These are phyloP conservation scores for Agrocybe praecox DNA, from an alignment of 768 basidiomycete genomes.

Conservation along the genomic window DNA sequence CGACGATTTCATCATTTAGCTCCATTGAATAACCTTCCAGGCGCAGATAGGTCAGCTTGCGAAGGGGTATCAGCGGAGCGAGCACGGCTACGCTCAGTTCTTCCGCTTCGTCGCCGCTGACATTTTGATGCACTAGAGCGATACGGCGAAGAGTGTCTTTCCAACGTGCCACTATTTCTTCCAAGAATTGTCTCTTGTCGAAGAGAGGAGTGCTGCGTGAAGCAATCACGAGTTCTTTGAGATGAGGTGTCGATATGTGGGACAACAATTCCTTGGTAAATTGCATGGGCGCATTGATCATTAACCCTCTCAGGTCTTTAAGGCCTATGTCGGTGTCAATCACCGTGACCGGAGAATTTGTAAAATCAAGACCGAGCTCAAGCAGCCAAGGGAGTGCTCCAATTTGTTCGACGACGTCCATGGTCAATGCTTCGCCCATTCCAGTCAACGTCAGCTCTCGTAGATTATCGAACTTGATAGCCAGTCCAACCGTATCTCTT, in stretches of 20 bases:
- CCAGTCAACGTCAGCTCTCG: constrained; percentile 25
- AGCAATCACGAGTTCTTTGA: constrained; percentile 22
- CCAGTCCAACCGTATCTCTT: constrained; percentile 25
- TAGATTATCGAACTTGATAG: constrained; percentile 21
- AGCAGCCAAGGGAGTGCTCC: constrained; percentile 25
- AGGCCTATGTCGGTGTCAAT: constrained; percentile 26
- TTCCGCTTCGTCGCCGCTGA: constrained; percentile 15
- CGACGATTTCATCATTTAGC: constrained; percentile 24
- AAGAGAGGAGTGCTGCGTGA: constrained; percentile 11
- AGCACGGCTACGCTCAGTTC: constrained; percentile 17
- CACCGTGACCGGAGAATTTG: constrained; percentile 15
- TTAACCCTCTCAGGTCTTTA: constrained; percentile 24
- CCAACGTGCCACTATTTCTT: constrained; percentile 23
- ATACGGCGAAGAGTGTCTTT: constrained; percentile 22
- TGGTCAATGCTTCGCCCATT: constrained; percentile 25
- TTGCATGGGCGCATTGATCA: constrained; percentile 24
- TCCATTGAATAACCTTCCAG: constrained; percentile 29
- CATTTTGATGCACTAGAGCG: constrained; percentile 22
- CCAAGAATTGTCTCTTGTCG: constrained; percentile 23
- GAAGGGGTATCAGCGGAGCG: constrained; percentile 22
- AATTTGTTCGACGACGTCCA: constrained; percentile 23
- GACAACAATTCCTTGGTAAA: constrained; percentile 26
- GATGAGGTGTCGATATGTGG: constrained; percentile 17
- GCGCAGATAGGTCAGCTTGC: constrained; percentile 22
- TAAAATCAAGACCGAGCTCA: constrained; percentile 29